Evolutionary conservation across 2,329 filamentous ascomycete genomes (phyloP), one percentile per base, ranked within the genome.

Genomic region (Stenocarpella maydis): DNA sequence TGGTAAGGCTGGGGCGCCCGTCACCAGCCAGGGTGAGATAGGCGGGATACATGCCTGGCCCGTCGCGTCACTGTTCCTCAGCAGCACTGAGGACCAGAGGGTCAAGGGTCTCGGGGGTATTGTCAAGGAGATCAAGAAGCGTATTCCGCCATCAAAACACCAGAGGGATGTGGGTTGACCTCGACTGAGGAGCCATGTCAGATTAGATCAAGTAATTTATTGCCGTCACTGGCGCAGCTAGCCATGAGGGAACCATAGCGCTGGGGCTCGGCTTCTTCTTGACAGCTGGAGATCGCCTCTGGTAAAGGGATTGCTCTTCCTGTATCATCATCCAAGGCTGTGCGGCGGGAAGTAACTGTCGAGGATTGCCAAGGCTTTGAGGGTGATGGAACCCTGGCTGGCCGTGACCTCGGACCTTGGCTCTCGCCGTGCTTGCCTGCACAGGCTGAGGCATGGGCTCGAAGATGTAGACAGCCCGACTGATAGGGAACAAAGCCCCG

Each of bases 41-140:
- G 90, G 88, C 17, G 90, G 88, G 3, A 90, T 96, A 69, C 93
- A 97, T 78, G 93, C 91, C 14, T 97, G 93, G 94, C 92, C 93
- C 0, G 90, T 97, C 24, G 91, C 91, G 12, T 84, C 84, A 55
- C 75, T 88, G n/a, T 88, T 89, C 74, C 77, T 90, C 34, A 84
- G 86, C 53, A 81, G 79, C 55, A 82, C 82, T 31, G 76, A 77
- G n/a, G 80, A 83, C 41, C 80, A 84, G 75, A 84, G 89, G 67
- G 77, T 87, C 67, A 82, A 83, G 71, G 88, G 88, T 3, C 76
- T 91, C 72, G 77, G 75, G 67, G 73, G 73, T 61, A 78, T 86
- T 68, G 82, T 82, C 14, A 72, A 75, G 14, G 75, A 79, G 50
- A 80, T 84, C 71, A 78, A 75, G 73, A 73, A 76, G 65, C 72